A percentile compares a stretch with the other conserved stretches of the same genome.
Conservation (phyloP, 345 rosid species). For the Chamaenerion angustifolium region DNA sequence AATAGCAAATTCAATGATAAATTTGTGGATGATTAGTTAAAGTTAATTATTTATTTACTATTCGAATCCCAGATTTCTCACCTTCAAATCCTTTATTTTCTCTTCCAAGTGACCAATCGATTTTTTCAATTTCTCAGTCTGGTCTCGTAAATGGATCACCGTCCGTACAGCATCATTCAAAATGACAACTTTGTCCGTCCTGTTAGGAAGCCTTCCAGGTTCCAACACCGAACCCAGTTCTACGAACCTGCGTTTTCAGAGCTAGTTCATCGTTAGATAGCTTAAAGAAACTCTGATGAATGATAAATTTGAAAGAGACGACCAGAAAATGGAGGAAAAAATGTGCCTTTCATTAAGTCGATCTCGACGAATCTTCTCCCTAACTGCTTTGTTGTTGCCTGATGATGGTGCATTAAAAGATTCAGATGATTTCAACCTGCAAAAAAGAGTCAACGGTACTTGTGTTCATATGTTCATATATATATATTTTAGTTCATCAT, state of each 20-base stretch:
- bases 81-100: slow-evolving; percentile 10
- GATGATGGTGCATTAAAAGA: not conserved
- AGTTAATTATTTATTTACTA: too few species aligned
- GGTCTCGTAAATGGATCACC: slow-evolving; percentile 5
- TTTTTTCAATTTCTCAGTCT: slow-evolving; percentile 4
- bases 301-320: not conserved
- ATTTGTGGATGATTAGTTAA: too few species aligned
- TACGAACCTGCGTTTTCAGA: slow-evolving; percentile 1
- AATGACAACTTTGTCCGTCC: slow-evolving; percentile 4
- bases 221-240: slow-evolving; percentile 6
- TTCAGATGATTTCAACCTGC: not conserved
- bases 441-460: not conserved
- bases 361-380: slow-evolving; percentile 8
- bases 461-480: too few species aligned
- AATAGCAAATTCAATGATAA: too few species aligned
- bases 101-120: slow-evolving; percentile 1
- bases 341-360: slow-evolving; percentile 8
- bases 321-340: not conserved
- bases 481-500: too few species aligned
- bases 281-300: not conserved
- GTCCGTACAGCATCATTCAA: slow-evolving; percentile 8
- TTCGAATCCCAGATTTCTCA: too few species aligned
- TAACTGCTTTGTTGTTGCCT: slow-evolving; percentile 6
- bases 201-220: slow-evolving; percentile 5
- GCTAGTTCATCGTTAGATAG: not conserved